Evolutionary conservation across 108 stramenopile genomes (phyloP), one percentile per base, ranked within the genome.

Genomic region (Nitzschia sp.): DNA sequence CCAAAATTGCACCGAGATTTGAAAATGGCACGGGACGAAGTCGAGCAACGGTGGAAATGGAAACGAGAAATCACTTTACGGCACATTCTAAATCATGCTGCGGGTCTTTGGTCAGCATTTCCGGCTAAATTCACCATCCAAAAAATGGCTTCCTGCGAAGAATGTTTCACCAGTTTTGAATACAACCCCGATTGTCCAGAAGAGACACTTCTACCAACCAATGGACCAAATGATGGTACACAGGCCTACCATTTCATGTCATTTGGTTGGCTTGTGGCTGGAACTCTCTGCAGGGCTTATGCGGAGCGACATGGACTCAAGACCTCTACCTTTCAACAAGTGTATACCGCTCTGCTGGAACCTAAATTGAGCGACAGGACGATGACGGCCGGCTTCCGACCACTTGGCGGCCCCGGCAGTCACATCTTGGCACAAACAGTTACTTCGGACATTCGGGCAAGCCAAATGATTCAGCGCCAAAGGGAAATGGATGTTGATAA

Each of bases 231-330:
- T 28, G 58, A 66, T 22, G 54, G 0, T 0, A 72, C 17, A 0
- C 26, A 44, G n/a, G 9, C 3, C 11, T 80, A 80, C 9, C 78
- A 80, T 32, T 73, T 48, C 56, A 30, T 74, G 46, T 59, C 78
- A 6, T 80, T 64, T 71, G 78, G 64, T 1, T 80, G 78, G 78
- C 69, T 80, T 11, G 52, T 70, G 5, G 78, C 54, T 35, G 78
- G 78, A 5, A 58, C 72, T 64, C 30, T 69, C 26, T 64, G 72
- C 45, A 53, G 72, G 22, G 71, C 71, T n/a, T 67, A 79, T 45
- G 34, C 35, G 8, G 27, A 53, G 3, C 70, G 59, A 35, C 52
- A 76, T n/a, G 41, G 44, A 2, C 27, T 55, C 5, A 23, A 35
- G 5, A 36, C 28, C 27, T 56, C 33, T 2, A 41, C 73, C 4